Conservation (phyloP, 140 eudicot genomes). For the Ambrosia hybrid region DNA sequence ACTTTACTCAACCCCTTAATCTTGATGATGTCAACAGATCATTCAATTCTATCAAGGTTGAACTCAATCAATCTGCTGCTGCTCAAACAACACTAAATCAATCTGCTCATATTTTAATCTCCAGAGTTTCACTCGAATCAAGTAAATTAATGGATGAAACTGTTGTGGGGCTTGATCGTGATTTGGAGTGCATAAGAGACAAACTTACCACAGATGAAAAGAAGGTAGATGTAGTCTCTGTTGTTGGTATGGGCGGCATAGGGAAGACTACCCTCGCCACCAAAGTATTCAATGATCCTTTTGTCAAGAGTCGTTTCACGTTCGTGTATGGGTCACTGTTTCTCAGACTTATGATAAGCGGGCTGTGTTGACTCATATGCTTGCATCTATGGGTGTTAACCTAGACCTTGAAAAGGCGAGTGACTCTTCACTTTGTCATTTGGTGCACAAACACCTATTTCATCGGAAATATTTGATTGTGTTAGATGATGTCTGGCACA, state of each 20-base stretch:
- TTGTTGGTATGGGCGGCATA: no score
- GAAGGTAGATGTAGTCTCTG: conserved; percentile 1
- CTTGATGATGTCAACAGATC: neutral
- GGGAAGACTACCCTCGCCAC: no score
- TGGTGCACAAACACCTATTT: conserved; percentile 19
- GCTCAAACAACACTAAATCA: no score
- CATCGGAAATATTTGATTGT: conserved; percentile 34
- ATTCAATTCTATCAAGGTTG: neutral
- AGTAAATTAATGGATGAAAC: neutral
- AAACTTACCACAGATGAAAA: neutral
- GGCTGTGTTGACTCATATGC: neutral
- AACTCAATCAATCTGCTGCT: no score
- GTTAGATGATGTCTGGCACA: conserved; percentile 48
- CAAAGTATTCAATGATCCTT: conserved; percentile 12
- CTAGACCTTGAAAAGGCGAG: neutral
- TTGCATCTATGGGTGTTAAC: neutral
- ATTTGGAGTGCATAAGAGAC: neutral
- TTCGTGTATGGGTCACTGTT: conserved; percentile 17
- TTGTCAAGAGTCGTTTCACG: conserved; percentile 7
- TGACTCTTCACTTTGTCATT: conserved; percentile 7
- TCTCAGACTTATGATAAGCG: no score
- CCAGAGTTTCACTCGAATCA: neutral
- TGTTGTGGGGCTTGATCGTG: neutral
- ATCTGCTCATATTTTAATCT: neutral
- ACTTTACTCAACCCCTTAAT: neutral